Conservation (phyloP, 2,329 filamentous ascomycete species). For the Macrophomina phaseolina region DNA sequence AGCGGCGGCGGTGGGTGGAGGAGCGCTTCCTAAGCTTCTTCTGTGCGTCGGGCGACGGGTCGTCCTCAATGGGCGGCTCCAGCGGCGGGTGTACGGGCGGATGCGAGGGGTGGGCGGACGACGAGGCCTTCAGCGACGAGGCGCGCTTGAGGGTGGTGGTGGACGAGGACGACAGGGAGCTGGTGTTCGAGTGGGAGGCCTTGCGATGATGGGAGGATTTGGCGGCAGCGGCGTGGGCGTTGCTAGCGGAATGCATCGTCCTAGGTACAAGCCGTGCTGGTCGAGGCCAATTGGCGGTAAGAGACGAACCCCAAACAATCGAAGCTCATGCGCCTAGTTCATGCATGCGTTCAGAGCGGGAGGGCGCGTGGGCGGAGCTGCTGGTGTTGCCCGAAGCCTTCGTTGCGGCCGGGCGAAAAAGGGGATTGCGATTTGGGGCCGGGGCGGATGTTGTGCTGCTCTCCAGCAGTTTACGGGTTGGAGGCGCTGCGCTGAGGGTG, state of each 20-base stretch:
- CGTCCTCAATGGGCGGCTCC: slow-evolving; percentile 22
- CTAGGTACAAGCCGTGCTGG: slow-evolving; percentile 22
- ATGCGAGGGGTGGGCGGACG: slow-evolving; percentile 28
- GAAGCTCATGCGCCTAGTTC: slow-evolving; percentile 28
- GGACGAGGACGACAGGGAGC: slow-evolving; percentile 48
- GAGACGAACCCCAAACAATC: slow-evolving; percentile 26
- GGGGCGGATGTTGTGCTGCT: slow-evolving; percentile 25
- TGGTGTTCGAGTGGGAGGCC: slow-evolving; percentile 50
- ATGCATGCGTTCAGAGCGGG: slow-evolving; percentile 28
- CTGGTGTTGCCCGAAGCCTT: slow-evolving; percentile 15
- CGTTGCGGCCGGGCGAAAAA: slow-evolving; percentile 21
- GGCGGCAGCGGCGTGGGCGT: slow-evolving; percentile 30
- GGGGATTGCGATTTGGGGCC: slow-evolving; percentile 19
- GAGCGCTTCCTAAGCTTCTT: slow-evolving; percentile 22
- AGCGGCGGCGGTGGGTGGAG: slow-evolving; percentile 40
- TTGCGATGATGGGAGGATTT: slow-evolving; percentile 34
- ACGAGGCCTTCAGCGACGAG: slow-evolving; percentile 42
- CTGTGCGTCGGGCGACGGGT: slow-evolving; percentile 16
- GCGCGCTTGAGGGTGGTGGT: slow-evolving; percentile 50
- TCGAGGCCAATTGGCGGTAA: slow-evolving; percentile 34
- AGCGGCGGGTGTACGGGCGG: slow-evolving; percentile 16
- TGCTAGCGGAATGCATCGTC: slow-evolving; percentile 28
- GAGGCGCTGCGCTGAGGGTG: slow-evolving; percentile 19
- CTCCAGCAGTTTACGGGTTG: slow-evolving; percentile 22
- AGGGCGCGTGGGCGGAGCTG: slow-evolving; percentile 21